phyloP scores from a whole-genome alignment of 495 filamentous ascomycete species.

The Aspergillus indologenus region DNA sequence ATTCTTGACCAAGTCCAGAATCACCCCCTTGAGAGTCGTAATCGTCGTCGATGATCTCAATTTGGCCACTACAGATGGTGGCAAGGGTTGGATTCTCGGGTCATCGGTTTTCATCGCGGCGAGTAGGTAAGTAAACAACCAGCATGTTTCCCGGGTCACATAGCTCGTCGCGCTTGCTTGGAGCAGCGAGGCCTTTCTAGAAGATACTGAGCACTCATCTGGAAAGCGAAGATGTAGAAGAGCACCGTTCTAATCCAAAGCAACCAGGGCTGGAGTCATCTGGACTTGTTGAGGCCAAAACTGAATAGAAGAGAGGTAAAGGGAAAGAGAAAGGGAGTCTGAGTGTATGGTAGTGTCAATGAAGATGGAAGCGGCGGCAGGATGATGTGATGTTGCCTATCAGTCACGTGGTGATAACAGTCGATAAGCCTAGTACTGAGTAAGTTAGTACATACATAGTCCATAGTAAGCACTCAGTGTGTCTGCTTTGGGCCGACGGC shows the following conservation, averaged over 20 bases:
- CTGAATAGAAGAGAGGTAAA: no score
- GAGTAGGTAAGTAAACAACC: background rate
- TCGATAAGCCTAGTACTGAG: no score
- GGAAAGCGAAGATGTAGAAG: background rate
- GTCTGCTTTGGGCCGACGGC: background rate
- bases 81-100: constrained; percentile 62
- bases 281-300: no score
- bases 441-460: no score
- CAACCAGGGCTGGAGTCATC: no score
- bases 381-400: no score
- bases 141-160: background rate
- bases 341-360: no score
- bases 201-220: background rate
- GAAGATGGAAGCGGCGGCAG: no score
- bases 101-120: constrained; percentile 23
- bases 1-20: constrained; percentile 78
- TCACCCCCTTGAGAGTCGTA: constrained; percentile 68
- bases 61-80: constrained; percentile 73
- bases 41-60: constrained; percentile 83
- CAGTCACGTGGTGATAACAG: no score
- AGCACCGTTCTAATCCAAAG: no score
- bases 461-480: no score
- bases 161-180: background rate
- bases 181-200: background rate
- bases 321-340: no score